Base-by-base conservation (phyloP, 2,329 filamentous ascomycete genomes). In the Gaeumannomyces sp. region DNA sequence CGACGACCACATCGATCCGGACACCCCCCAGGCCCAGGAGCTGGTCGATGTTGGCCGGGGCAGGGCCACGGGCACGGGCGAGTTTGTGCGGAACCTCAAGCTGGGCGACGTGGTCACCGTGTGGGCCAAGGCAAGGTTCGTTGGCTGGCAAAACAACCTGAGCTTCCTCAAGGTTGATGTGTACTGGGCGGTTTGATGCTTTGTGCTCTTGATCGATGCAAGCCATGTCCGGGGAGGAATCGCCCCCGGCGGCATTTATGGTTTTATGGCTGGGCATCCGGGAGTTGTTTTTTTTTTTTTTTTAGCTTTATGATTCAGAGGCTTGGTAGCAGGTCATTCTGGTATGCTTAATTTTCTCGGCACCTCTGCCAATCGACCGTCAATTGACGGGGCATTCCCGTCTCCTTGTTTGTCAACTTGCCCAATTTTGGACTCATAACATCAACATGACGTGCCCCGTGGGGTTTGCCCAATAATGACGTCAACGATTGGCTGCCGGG, bases 91-190 rank as follows among this genome's bases (percentile, higher is more conserved):
- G 22, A 76, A 74, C 60, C 70, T 89, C 68, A 81, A 79, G 68
- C 68, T 85, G n/a, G 86, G 86, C 1, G 86, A 89, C 68, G 80
- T 86, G 25, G 74, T 89, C 14, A 88, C 85, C 0, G 70, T 89
- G 1, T 89, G 86, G 86, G 85, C 76, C 0, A 86, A 83, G 73
- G 79, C 84, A 2, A 79, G 85, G 65, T 88, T 85, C 64, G 73
- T 71, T 0, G 80, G 75, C 0, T 89, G 86, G 86, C 60, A 64
- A 1, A 88, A 88, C 67, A 63, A 74, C 16, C 72, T 88, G 13
- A 72, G 82, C 60, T 77, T 74, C 16, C 81, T 83, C 2, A 77
- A 78, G 71, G 74, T 88, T 35, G 82, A 85, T 65, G 77, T 88
- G 31, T 88, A 85, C 70, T 89, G 84, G 83, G 82, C 84, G 0